These are phyloP conservation scores for Ophiostoma himal-ulmi DNA, from an alignment of 2,329 filamentous ascomycete genomes.

Conservation along the genomic window DNA sequence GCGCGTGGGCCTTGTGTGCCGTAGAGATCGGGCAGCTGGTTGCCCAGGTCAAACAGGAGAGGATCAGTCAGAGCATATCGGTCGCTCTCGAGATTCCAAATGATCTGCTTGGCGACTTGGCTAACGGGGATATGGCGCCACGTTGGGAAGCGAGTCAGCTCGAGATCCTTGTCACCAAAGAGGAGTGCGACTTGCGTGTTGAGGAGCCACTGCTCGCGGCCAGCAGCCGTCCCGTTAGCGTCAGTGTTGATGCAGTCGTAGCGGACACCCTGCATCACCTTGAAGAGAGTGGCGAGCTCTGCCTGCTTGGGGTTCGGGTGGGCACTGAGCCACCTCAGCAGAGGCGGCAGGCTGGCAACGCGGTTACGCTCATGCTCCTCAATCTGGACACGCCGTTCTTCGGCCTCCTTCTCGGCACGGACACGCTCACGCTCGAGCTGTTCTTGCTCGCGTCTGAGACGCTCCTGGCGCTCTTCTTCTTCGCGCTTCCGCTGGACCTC, in stretches of 20 bases:
- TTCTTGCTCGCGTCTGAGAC: slow-evolving; percentile 35
- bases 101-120: slow-evolving; percentile 48
- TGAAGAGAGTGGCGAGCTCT: slow-evolving; percentile 50
- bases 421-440: slow-evolving; percentile 16
- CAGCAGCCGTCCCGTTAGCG: slow-evolving; percentile 47
- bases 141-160: slow-evolving; percentile 52
- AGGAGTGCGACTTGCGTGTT: slow-evolving; percentile 60
- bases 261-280: slow-evolving; percentile 53
- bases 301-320: slow-evolving; percentile 47
- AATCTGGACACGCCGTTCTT: slow-evolving; percentile 42
- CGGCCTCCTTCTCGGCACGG: slow-evolving; percentile 39
- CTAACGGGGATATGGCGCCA: slow-evolving; percentile 54
- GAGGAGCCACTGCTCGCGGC: slow-evolving; percentile 61
- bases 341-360: slow-evolving; percentile 52
- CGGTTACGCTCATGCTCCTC: slow-evolving; percentile 52
- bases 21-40: slow-evolving; percentile 49
- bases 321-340: slow-evolving; percentile 56
- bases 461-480: slow-evolving; percentile 46
- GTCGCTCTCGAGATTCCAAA: slow-evolving; percentile 56
- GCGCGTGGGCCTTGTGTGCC: slow-evolving; percentile 41
- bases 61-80: slow-evolving; percentile 50
- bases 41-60: slow-evolving; percentile 47
- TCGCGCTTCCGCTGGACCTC: slow-evolving; percentile 35
- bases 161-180: slow-evolving; percentile 58
- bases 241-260: slow-evolving; percentile 57